Conservation (phyloP, 208 protist species). For the Entamoeba dispar region DNA sequence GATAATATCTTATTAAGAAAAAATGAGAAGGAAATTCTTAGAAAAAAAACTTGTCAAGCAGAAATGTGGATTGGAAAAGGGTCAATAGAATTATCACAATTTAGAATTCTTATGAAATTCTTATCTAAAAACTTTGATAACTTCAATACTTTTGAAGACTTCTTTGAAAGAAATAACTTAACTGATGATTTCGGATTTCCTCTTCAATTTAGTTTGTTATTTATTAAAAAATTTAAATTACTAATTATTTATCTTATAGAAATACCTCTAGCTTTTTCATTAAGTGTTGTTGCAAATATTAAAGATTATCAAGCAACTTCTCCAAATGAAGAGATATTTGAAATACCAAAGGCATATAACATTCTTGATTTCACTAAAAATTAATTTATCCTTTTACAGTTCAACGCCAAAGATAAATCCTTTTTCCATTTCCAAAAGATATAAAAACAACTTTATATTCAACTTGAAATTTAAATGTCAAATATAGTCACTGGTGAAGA, state of each 20-base stretch:
- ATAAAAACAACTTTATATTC: background rate
- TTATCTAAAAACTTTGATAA: background rate
- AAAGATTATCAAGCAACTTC: background rate
- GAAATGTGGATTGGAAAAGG: background rate
- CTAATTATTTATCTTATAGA: background rate
- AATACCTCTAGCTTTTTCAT: background rate
- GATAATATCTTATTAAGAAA: background rate
- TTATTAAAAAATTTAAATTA: background rate
- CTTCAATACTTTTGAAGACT: background rate
- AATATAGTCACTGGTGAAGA: background rate
- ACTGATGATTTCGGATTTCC: background rate
- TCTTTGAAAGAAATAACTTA: background rate
- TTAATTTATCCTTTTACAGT: no score
- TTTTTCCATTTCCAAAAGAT: no score
- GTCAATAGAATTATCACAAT: background rate
- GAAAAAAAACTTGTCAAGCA: background rate
- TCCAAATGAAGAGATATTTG: background rate
- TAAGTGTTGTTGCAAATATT: background rate
- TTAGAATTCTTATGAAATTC: background rate
- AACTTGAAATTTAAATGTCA: background rate
- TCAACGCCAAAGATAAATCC: no score
- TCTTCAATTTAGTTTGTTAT: background rate
- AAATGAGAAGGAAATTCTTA: background rate
- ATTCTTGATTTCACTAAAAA: no score
- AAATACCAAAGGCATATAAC: background rate